Evolutionary conservation across 306 rosid species (phyloP), one percentile per base, ranked within the genome.

Genomic region (Gleditsia sinensis): DNA sequence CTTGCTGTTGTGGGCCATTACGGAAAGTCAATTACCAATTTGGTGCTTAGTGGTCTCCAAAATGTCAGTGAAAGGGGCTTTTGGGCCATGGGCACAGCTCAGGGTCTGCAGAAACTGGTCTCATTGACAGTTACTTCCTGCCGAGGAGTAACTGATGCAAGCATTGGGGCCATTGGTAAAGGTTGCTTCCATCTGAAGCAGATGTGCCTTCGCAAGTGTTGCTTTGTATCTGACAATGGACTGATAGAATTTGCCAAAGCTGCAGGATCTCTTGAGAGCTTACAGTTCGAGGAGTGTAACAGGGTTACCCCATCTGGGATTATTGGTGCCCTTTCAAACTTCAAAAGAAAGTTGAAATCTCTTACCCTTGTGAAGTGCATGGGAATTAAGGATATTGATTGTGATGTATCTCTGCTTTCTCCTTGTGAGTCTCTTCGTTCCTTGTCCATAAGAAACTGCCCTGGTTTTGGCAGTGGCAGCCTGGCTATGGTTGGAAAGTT

Each of bases 231-330:
- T 28, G 92, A 88, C 75, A 14, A 71, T 43, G 98, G 96, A 74
- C 69, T 91, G 49, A 78, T 81, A 6, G 89, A 85, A 64, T 91
- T 94, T 61, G 74, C 91, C 75, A 90, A 87, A 74, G 81, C 84
- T 21, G 91, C 89, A 9, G 81, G 78, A 23, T 85, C 94, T 21
- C 89, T 94, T 3, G 93, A 91, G 86, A 64, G 86, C 87, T 81
- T 94, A 76, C 96, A 94, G 53, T 67, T 94, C 87, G 98, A 94
- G 69, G 98, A 94, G 84, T 91, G 98, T 42, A 88, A 90, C 72
- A 83, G 94, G 77, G 74, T 91, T 80, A 86, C 91, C 54, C 88
- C 85, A 33, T 72, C 79, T 32, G 98, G 97, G 75, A 78, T 94
- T 57, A 61, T 83, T 17, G 71, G 83, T 43, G 86, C 89, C 30